Evolutionary conservation across 228 moss, liverwort and hornwort species (phyloP), one percentile per base, ranked within the genome.

Genomic region (Sphagnum magellanicum): DNA sequence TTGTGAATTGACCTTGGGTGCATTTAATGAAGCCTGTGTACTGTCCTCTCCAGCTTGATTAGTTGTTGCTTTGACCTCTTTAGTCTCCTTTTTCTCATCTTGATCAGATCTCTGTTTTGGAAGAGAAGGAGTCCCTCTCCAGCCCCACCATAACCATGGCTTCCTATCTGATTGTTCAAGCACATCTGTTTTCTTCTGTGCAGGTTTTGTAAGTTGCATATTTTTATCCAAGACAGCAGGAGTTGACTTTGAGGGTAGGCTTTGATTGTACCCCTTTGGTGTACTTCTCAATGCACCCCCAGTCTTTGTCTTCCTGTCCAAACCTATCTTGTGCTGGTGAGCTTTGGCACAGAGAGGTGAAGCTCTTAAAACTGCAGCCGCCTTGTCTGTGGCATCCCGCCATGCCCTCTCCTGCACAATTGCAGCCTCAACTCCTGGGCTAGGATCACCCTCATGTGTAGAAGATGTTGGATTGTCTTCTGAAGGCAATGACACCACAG

Each of bases 41-140:
- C 32, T 32, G 32, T 32, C 32, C 32, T 32, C 32, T 32, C 32
- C 55, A 55, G 12, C 32, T 32, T 32, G 55, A 12, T 64, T 64
- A 52, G 52, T 57, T 12, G 49, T 11, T 11, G 63, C 71, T 53
- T 53, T 71, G 6, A 64, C 52, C n/a, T 71, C 71, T 64, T 71
- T 71, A 63, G 64, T 52, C 49, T 71, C 71, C 64, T 63, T 71
- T 64, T 71, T 71, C 10, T 71, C 71, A 12, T 64, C 71, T 50
- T 63, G 71, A 49, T 71, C 71, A 6, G 71, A 71, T 14, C 53
- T 71, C 15, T 63, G 47, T 53, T 63, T 64, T 48, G 71, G 64
- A 47, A 64, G 71, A 63, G 71, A 52, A 47, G 71, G 71, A 63
- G 71, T 50, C n/a, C 71, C 71, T 53, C 71, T 71, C 71, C 71